Percentiles rank a stretch among this genome's conserved stretches.
These are phyloP conservation scores for Karstenula rhodostoma DNA, from an alignment of 2,329 filamentous ascomycete species.

Conservation along the genomic window DNA sequence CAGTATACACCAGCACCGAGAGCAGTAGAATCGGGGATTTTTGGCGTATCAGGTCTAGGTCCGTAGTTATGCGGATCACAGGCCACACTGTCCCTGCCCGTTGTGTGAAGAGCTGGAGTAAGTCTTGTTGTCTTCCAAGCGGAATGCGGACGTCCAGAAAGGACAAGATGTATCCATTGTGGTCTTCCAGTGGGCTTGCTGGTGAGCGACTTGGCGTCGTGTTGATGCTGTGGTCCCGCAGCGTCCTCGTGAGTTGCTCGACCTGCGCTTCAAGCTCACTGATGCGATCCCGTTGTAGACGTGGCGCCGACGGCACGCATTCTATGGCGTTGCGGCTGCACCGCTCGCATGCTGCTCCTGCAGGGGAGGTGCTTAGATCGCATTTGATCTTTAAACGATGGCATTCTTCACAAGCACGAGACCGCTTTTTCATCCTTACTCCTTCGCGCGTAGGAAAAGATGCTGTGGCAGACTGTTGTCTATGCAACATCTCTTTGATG, in stretches of 20 bases:
- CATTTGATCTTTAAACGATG: conserved; percentile 43
- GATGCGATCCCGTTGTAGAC: conserved; percentile 39
- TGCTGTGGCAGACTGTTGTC: neutral
- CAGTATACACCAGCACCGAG: conserved; percentile 27
- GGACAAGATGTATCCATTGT: conserved; percentile 26
- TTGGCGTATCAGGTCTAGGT: conserved; percentile 27
- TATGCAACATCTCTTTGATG: neutral
- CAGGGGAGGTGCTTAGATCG: conserved; percentile 29
- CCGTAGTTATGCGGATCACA: conserved; percentile 21
- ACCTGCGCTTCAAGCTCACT: conserved; percentile 37
- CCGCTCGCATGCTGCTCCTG: conserved; percentile 28
- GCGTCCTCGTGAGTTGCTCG: conserved; percentile 27
- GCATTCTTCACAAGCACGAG: conserved; percentile 39
- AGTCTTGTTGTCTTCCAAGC: conserved; percentile 27
- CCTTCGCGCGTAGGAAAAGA: neutral
- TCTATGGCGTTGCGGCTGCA: conserved; percentile 34
- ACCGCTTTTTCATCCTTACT: conserved; percentile 30
- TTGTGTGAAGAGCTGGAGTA: conserved; percentile 27
- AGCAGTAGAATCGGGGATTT: conserved; percentile 35
- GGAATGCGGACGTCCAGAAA: conserved; percentile 34
- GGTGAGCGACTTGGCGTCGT: conserved; percentile 29
- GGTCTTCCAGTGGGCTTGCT: conserved; percentile 22
- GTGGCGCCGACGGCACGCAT: conserved; percentile 35
- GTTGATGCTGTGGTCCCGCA: conserved; percentile 28
- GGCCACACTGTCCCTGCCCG: conserved; percentile 33